A percentile compares a stretch with the other conserved stretches of the same genome.
Evolutionary conservation across 345 rosid genomes (phyloP).

Genomic region (Alliaria petiolata): DNA sequence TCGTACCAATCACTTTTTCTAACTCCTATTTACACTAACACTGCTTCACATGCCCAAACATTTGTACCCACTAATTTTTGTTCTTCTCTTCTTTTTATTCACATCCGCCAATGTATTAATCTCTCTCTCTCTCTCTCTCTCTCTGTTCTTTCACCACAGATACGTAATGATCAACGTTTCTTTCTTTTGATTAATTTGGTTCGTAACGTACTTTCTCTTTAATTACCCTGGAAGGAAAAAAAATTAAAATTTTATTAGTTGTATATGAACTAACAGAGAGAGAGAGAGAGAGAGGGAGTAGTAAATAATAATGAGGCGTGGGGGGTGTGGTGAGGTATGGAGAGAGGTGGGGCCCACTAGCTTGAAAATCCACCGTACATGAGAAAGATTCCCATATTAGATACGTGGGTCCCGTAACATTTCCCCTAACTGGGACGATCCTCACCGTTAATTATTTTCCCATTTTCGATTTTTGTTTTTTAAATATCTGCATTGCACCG

Average conservation of each 20-base stretch:
- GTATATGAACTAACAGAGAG: not conserved
- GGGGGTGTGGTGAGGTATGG: constrained; percentile 8
- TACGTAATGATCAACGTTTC: not conserved
- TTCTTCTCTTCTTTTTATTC: no score
- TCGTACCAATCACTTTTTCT: constrained; percentile 29
- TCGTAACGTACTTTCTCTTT: constrained; percentile 17
- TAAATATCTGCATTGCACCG: not conserved
- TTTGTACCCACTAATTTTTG: constrained; percentile 10
- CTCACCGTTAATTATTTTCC: constrained; percentile 36
- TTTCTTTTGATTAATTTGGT: not conserved
- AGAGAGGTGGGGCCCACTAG: constrained; percentile 12
- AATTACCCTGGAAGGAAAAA: not conserved
- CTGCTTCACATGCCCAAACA: constrained; percentile 21
- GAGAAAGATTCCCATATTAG: constrained; percentile 38
- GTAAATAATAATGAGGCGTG: constrained; percentile 36
- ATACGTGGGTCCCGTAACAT: constrained; percentile 22
- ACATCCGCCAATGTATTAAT: no score
- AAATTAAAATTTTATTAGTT: not conserved
- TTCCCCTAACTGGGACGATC: constrained; percentile 29
- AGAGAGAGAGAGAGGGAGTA: no score
- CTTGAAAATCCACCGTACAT: constrained; percentile 27
- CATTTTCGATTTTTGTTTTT: no score
- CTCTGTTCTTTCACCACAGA: not conserved
- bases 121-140: not conserved
- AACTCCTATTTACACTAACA: constrained; percentile 23